Evolutionary conservation across 108 stramenopile species (phyloP).

Genomic region (Cyclostephanos tholiformis): DNA sequence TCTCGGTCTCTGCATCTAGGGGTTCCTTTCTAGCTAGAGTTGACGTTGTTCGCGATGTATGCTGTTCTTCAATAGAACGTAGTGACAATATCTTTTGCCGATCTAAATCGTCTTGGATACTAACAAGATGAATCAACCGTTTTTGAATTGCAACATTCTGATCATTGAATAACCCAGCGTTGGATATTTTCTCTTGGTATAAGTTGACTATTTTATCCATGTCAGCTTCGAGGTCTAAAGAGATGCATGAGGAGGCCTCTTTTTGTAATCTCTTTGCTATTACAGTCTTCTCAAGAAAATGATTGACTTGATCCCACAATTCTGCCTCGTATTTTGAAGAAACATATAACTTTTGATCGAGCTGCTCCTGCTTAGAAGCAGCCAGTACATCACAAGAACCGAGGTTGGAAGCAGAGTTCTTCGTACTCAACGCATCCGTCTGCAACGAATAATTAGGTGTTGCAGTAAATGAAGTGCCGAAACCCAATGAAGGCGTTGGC

Average conservation of each 20-base stretch:
- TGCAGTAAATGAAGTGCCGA: conserved; percentile 6
- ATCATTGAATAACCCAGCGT: conserved; percentile 19
- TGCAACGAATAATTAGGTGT: not conserved
- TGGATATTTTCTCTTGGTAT: conserved; percentile 41
- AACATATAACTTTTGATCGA: conserved; percentile 13
- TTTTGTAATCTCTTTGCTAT: conserved; percentile 11
- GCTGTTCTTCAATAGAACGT: conserved; percentile 42
- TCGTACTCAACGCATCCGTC: not conserved
- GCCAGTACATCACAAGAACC: not conserved
- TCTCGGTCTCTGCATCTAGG: conserved; percentile 69
- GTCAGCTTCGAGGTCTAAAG: conserved; percentile 23
- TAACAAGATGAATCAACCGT: conserved; percentile 46
- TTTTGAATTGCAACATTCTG: conserved; percentile 18
- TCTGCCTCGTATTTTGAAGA: conserved; percentile 42
- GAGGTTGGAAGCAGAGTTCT: not conserved
- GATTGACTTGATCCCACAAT: conserved; percentile 37
- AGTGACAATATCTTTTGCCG: conserved; percentile 51
- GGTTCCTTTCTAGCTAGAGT: conserved; percentile 51
- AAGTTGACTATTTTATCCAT: conserved; percentile 26
- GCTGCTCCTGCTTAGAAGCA: not conserved
- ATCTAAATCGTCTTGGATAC: conserved; percentile 46
- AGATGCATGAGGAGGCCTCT: conserved; percentile 13
- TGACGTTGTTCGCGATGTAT: conserved; percentile 9
- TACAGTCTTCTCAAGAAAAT: conserved; percentile 17
- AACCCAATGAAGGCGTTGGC: conserved; percentile 43